Evolutionary conservation across 768 basidiomycete species (phyloP), one percentile per base, ranked within the genome.

Genomic region (Termitomyces sp.): DNA sequence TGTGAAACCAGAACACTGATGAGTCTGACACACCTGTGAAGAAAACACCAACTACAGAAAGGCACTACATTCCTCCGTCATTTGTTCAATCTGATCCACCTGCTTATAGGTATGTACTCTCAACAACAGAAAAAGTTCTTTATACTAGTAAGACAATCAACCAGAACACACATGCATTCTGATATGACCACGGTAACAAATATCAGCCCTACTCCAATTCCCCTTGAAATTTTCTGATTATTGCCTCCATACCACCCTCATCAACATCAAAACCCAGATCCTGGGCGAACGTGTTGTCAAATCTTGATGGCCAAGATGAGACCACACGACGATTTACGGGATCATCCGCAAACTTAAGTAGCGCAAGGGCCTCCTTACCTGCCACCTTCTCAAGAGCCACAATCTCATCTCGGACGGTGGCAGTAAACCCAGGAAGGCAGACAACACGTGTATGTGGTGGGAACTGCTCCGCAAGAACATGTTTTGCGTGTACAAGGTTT

Each of bases 391-490:
- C 71, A 27, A 86, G 69, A 7, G 84, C 82, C 13, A 73, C 64
- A 12, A 86, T 66, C 66, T 81, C 82, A 42, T 82, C 77, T 33
- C 77, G 73, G 1, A 84, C 76, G 3, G 77, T 82, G 10, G 80
- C 71, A 3, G 79, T 81, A 65, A 85, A 81, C 0, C 85, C 85
- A 2, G 85, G 85, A 2, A 84, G 64, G 58, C 80, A 84, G 33
- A 84, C 75, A 7, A 80, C 79, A 50, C 84, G 75, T 0, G 76
- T 78, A 65, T 81, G 77, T 2, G 65, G 25, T 5, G 65, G 44
- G 57, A 83, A 79, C 9, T 63, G 66, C 9, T 65, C 64, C 3
- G 78, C 73, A 15, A 76, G 73, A 52, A 86, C 60, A 49, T 74
- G 70, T 59, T 75, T 73, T 5, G 80, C 79, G 53, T 70, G 68